These are phyloP conservation scores for Monosporascus sp. DNA, from an alignment of 2,329 filamentous ascomycete species.

Conservation along the genomic window DNA sequence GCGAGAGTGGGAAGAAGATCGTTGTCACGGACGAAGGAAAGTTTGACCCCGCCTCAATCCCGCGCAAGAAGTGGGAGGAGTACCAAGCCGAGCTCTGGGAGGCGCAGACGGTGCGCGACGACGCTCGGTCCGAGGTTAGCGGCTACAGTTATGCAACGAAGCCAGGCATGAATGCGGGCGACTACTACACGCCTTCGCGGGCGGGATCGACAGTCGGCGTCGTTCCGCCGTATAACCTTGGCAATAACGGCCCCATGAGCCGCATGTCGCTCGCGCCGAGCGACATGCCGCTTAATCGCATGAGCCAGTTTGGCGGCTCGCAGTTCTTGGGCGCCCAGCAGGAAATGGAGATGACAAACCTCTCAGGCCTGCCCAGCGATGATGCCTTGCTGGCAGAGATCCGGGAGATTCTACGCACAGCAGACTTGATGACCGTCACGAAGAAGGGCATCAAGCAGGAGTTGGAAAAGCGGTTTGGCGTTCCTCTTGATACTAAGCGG, in stretches of 20 bases:
- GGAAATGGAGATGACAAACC: slow-evolving; percentile 70
- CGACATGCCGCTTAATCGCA: slow-evolving; percentile 55
- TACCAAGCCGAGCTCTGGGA: slow-evolving; percentile 99
- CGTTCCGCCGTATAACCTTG: slow-evolving; percentile 37
- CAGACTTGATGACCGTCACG: slow-evolving; percentile 94
- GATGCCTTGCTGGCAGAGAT: slow-evolving; percentile 92
- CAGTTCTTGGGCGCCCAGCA: slow-evolving; percentile 55
- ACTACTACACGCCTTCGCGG: slow-evolving; percentile 61
- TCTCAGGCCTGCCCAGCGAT: slow-evolving; percentile 75
- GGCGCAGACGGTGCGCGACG: slow-evolving; percentile 75
- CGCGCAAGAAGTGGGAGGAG: slow-evolving; percentile 98
- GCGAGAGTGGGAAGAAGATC: slow-evolving; percentile 87
- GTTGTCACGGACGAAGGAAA: slow-evolving; percentile 96
- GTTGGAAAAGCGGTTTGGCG: slow-evolving; percentile 83
- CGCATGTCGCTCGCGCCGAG: slow-evolving; percentile 78
- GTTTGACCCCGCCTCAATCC: slow-evolving; percentile 88
- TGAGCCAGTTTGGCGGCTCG: slow-evolving; percentile 57
- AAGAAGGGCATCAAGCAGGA: slow-evolving; percentile 98
- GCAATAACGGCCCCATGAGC: slow-evolving; percentile 43
- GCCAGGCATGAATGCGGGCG: slow-evolving; percentile 56
- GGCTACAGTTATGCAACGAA: slow-evolving; percentile 93
- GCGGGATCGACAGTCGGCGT: slow-evolving; percentile 50
- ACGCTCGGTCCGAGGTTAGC: slow-evolving; percentile 81
- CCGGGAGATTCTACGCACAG: slow-evolving; percentile 82
- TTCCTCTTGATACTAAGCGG: slow-evolving; percentile 79